Evolutionary conservation across 345 rosid genomes (phyloP).

Genomic region (Ailanthus altissimus): DNA sequence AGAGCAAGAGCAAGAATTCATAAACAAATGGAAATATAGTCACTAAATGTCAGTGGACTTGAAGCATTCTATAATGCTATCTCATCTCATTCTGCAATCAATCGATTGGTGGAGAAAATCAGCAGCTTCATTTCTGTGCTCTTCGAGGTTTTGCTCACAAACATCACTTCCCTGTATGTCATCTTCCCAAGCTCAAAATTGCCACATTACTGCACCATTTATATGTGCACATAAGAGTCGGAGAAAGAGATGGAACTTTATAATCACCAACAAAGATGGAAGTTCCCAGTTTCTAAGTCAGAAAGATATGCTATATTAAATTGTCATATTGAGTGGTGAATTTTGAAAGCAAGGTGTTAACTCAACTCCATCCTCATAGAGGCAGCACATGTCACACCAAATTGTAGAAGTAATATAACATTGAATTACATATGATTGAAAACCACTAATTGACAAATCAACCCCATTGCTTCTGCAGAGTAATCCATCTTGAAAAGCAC

Average conservation of each 20-base stretch:
- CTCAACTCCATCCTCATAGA: background rate
- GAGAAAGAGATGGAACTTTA: background rate
- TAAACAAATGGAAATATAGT: background rate
- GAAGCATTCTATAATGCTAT: background rate
- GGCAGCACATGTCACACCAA: background rate
- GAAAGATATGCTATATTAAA: too few species aligned
- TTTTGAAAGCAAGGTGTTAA: background rate
- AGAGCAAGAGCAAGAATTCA: background rate
- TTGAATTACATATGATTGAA: background rate
- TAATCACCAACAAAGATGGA: too few species aligned
- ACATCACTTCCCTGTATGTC: conserved; percentile 4
- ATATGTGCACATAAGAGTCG: background rate
- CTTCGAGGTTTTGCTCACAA: conserved; percentile 10
- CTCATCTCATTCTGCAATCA: conserved; percentile 21
- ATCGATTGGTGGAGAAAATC: conserved; percentile 11
- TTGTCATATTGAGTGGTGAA: background rate
- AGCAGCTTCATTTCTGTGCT: conserved; percentile 15
- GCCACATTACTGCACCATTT: background rate
- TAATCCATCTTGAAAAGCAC: background rate
- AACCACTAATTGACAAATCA: background rate
- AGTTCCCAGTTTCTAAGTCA: too few species aligned
- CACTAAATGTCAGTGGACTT: background rate
- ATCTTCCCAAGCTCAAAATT: conserved; percentile 4
- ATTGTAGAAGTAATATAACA: background rate
- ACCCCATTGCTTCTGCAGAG: background rate